phyloP scores from a whole-genome alignment of 345 rosid species.

The Hypericum perforatum region DNA sequence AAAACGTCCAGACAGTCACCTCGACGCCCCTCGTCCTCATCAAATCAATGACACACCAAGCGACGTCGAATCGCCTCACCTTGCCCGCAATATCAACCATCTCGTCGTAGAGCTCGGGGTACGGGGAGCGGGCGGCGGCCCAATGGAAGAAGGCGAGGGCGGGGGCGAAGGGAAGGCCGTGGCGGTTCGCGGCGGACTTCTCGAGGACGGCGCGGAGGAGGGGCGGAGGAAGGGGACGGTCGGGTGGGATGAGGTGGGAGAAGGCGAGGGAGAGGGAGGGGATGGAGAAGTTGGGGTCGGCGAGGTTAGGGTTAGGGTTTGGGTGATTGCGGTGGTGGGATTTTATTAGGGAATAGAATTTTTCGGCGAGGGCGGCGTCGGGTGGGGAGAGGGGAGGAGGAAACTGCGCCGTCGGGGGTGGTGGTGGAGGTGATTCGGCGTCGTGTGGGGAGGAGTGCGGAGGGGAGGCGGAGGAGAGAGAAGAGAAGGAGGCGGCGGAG shows the following conservation, averaged over 20 bases:
- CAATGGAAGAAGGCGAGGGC: constrained; percentile 79
- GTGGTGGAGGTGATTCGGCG: too few relatives aligned
- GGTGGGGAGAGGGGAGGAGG: constrained; percentile 30
- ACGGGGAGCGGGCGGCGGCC: constrained; percentile 39
- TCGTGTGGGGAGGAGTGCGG: too few relatives aligned
- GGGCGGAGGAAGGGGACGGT: constrained; percentile 33
- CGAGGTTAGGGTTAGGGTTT: constrained; percentile 16
- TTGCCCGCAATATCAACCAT: constrained; percentile 82
- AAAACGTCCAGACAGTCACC: constrained; percentile 48
- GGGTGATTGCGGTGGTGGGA: constrained; percentile 80
- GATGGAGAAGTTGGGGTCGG: constrained; percentile 36
- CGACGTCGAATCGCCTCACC: constrained; percentile 58
- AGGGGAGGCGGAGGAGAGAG: too few relatives aligned
- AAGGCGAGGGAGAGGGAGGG: constrained; percentile 56
- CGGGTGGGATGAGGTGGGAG: constrained; percentile 32
- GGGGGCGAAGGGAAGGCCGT: constrained; percentile 68
- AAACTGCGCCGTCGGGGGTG: neutral
- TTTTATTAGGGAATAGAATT: constrained; percentile 53
- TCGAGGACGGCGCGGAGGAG: constrained; percentile 46
- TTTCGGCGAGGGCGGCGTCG: constrained; percentile 42
- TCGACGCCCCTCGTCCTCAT: constrained; percentile 59
- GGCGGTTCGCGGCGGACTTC: constrained; percentile 57
- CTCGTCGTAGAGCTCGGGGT: constrained; percentile 61
- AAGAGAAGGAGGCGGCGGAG: too few relatives aligned
- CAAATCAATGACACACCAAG: constrained; percentile 62